Percentiles rank a stretch among this genome's conserved stretches.
These are phyloP conservation scores for Aspergillus persii DNA, from an alignment of 2,329 filamentous ascomycete genomes.

Conservation along the genomic window DNA sequence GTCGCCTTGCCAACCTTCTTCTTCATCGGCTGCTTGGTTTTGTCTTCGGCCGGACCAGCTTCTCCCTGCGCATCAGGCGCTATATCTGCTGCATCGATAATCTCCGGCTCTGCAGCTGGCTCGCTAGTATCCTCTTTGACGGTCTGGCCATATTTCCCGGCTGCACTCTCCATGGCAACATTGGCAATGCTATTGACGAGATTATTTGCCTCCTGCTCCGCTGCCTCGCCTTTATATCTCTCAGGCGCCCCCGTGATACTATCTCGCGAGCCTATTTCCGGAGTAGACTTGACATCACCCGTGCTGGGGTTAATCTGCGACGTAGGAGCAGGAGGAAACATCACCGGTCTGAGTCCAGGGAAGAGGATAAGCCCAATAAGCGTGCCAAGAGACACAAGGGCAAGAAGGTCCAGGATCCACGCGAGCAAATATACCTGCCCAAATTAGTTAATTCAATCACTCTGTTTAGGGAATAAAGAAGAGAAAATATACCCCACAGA, in stretches of 20 bases:
- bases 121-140: conserved; percentile 50
- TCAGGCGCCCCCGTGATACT: conserved; percentile 77
- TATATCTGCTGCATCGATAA: conserved; percentile 48
- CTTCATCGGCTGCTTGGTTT: conserved; percentile 77
- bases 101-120: conserved; percentile 52
- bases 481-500: conserved; percentile 51
- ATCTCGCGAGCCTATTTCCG: conserved; percentile 58
- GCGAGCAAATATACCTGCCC: conserved; percentile 57
- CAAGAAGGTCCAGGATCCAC: conserved; percentile 70
- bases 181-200: conserved; percentile 72
- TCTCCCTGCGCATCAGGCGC: conserved; percentile 51
- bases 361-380: conserved; percentile 67
- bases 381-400: conserved; percentile 62
- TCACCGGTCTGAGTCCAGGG: conserved; percentile 57
- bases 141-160: conserved; percentile 70
- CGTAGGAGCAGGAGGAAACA: conserved; percentile 70
- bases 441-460: too few relatives aligned
- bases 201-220: conserved; percentile 78
- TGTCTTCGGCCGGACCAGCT: conserved; percentile 50
- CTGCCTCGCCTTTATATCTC: conserved; percentile 77
- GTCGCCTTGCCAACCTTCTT: conserved; percentile 74
- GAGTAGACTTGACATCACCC: conserved; percentile 51
- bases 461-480: not conserved
- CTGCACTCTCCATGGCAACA: conserved; percentile 71
- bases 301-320: conserved; percentile 61